Base-by-base conservation (phyloP, 2,329 filamentous ascomycete genomes). In the Graphium sp. region DNA sequence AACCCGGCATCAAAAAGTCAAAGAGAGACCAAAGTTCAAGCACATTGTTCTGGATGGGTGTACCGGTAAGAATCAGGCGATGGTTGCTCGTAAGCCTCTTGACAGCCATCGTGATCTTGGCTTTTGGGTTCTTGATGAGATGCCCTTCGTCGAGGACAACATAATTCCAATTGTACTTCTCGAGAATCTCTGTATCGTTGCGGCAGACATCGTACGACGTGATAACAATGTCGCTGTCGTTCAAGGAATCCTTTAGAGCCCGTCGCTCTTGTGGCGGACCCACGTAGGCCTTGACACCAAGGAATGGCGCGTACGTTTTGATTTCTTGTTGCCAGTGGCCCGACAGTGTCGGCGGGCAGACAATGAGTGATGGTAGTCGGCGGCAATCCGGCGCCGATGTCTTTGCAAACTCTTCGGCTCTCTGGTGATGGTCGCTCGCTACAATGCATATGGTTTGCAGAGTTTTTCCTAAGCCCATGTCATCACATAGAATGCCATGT, bases 311-410 rank as follows among this genome's bases (percentile, higher is more conserved):
- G 43, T 94, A 98, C 27, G 84, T 77, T 46, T 81, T 83, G 42
- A 98, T 85, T 49, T 98, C 89, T 47, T 98, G 89, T 50, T 94
- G 85, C 89, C 89, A 98, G 53, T 98, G 89, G 7, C 91, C 89
- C 12, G 89, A 94, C 15, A 98, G 63, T 0, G 89, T 95, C 2
- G 89, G 89, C 5, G 89, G 91, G 44, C 89, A 98, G 27, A 98
- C 79, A 36, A 98, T 94, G 31, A 98, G 65, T 9, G 87, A 93
- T 3, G 89, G 85, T 22, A 98, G 58, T 32, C 69, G 75, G 33
- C 83, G 71, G 29, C 72, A 69, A 44, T 98, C 89, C 1, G 72
- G 62, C 17, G 81, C 73, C 26, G 76, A 67, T 0, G 85, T 91
- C 52, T 78, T 83, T 17, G 74, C 74, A 47, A 77, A 95, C 45